Evolutionary conservation across 768 basidiomycete species (phyloP), one percentile per base, ranked within the genome.

Genomic region (Cubamyces sp.): DNA sequence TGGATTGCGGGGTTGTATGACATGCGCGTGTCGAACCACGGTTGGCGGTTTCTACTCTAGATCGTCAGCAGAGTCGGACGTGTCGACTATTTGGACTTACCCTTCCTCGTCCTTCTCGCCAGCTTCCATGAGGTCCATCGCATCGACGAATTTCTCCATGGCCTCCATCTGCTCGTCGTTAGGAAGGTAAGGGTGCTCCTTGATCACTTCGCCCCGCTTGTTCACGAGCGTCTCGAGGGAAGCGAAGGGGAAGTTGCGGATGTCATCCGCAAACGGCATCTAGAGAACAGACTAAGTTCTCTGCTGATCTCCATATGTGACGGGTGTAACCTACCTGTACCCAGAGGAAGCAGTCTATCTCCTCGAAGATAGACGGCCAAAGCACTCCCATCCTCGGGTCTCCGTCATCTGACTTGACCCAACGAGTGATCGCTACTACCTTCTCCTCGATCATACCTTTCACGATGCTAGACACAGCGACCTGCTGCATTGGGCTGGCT

Each of bases 211-310:
- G 2, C 94, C 94, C 48, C 87, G 88, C 71, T 85, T 90, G 57
- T 86, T 88, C 60, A 88, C 77, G 16, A 96, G 81, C 11, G 80
- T 80, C 46, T 87, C 84, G 30, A 98, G 81, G 0, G 92, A 92
- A 0, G 90, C 85, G 72, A 99, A 98, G 11, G 85, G 86, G 74
- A 92, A 94, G 65, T 87, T 90, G 60, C 94, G 86, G 54, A 94
- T 81, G 68, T 99, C 96, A 71, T 99, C 96, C 2, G 94, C 94
- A 70, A 97, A 98, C 0, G 96, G 96, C 83, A 98, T 85, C 94
- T 96, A 65, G 11, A 43, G 41, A 57, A 51, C 21, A 45, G 48
- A 46, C 16, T 7, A 41, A 11, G 37, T 30, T 14, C 9, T 1
- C 34, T 18, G 19, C n/a, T 47, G 26, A 25, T 54, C n/a, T 25